Percentiles rank a stretch among this genome's conserved stretches.
These are phyloP conservation scores for Rubia yunnanensis DNA, from an alignment of 257 asterid genomes.

Conservation along the genomic window DNA sequence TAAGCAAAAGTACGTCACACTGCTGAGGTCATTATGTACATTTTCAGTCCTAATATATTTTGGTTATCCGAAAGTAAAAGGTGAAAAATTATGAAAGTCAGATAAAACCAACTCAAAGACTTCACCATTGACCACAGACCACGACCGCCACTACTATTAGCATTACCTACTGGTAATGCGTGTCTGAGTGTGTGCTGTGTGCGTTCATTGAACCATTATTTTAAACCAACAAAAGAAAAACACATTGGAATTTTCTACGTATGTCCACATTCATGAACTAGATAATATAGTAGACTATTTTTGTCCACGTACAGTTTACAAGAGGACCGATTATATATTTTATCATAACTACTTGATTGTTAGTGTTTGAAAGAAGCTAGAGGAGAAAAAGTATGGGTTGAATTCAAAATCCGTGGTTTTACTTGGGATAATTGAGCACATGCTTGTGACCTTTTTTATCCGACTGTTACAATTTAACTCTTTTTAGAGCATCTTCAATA, in stretches of 20 bases:
- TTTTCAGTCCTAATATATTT: background rate
- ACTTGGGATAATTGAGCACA: slow-evolving; percentile 9
- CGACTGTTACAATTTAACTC: no score
- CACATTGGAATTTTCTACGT: slow-evolving; percentile 1
- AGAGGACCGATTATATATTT: background rate
- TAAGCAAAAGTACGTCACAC: slow-evolving; percentile 2
- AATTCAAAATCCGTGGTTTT: slow-evolving; percentile 16
- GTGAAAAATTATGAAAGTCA: slow-evolving; percentile 16
- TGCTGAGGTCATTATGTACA: slow-evolving; percentile 8
- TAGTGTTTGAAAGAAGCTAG: background rate
- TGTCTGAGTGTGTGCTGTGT: slow-evolving; percentile 4
- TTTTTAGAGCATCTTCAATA: no score
- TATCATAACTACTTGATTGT: background rate
- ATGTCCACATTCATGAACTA: slow-evolving; percentile 25
- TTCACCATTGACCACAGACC: slow-evolving; percentile 13
- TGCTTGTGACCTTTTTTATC: slow-evolving; percentile 3
- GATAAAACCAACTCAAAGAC: slow-evolving; percentile 18
- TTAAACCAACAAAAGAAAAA: background rate
- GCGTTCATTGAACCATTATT: slow-evolving; percentile 23
- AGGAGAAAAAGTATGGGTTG: background rate
- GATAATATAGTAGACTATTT: background rate
- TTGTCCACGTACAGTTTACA: slow-evolving; percentile 13
- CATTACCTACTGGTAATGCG: background rate
- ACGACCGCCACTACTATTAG: background rate
- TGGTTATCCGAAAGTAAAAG: no score